Base-by-base conservation (phyloP, 805 yeast species). In the Metschnikowia baotianmanensis region DNA sequence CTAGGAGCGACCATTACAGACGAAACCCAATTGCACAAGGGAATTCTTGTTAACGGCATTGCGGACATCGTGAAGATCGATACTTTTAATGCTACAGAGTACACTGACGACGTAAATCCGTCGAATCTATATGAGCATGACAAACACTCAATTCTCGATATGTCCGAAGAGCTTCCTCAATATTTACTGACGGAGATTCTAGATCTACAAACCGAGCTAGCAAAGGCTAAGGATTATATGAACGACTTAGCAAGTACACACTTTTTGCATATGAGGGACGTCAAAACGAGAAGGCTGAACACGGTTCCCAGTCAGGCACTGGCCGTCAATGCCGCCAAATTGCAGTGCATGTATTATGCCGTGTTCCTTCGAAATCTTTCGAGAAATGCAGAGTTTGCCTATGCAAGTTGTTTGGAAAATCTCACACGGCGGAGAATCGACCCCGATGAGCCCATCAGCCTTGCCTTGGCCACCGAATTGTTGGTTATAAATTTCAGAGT, bases 291-390 rank as follows among this genome's bases (percentile, higher is more conserved):
- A 39, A 53, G 64, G 0, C 52, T 51, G 30, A 65, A 61, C 29
- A 50, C 47, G 1, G 44, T 74, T 1, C 89, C 90, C 0, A 34
- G 48, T 0, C 83, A 78, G 46, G 51, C 58, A 1, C 69, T 77
- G 10, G 82, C 80, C 1, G 44, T 77, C 11, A 53, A 60, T 3
- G 65, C 74, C 5, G 72, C 85, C 2, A 72, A 73, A 51, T 44
- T 70, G n/a, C 93, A 85, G 61, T 79, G 82, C 3, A 69, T 71
- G 61, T 73, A 79, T 47, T 85, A 85, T 55, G 63, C 77, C 16
- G 58, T 66, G 30, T 69, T 84, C 7, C 54, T 58, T 18, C 25
- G 31, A 45, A 19, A 55, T 53, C 38, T 45, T 5, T 20, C 43
- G 43, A 17, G 41, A 19, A 42, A 57, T 30, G 48, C 57, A 2